Percentiles rank a stretch among this genome's conserved stretches.
Conservation (phyloP, 164 flowering plant species). For the Cinnamomum chago region DNA sequence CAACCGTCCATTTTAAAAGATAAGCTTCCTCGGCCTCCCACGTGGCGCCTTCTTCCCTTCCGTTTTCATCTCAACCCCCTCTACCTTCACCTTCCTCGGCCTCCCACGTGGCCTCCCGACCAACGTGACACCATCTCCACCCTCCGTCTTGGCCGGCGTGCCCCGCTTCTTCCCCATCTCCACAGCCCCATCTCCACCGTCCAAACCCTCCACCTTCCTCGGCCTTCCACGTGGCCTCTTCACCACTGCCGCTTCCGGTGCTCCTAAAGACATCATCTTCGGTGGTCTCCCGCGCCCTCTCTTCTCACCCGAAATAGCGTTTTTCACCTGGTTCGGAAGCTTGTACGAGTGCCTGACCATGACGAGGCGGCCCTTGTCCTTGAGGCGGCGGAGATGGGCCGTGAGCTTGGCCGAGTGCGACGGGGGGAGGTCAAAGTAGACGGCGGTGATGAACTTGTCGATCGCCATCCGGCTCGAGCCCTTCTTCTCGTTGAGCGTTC, state of each 20-base stretch:
- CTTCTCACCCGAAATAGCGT: not conserved
- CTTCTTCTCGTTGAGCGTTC: not conserved
- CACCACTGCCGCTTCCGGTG: not conserved
- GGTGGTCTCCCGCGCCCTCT: not conserved
- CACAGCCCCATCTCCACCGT: not conserved
- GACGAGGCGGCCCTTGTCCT: not conserved
- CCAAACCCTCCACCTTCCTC: not conserved
- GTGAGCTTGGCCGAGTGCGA: not conserved
- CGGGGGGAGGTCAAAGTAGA: not conserved
- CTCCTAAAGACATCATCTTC: not conserved
- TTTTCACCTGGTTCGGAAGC: not conserved
- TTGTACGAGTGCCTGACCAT: slow-evolving; percentile 1
- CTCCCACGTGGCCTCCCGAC: not conserved
- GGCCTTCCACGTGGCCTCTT: not conserved
- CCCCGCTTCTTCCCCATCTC: not conserved
- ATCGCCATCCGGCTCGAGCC: slow-evolving; percentile 1
- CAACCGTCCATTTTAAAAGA: not conserved
- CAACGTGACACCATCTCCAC: not conserved
- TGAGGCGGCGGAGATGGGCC: not conserved
- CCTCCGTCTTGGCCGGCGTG: not conserved
- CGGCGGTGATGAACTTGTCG: not conserved
- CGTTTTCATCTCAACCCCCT: not conserved
- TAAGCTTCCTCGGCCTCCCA: not conserved
- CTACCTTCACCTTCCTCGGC: not conserved
- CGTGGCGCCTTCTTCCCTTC: not conserved